Base-by-base conservation (phyloP, 2,329 filamentous ascomycete genomes). In the Rutstroemia sp. region DNA sequence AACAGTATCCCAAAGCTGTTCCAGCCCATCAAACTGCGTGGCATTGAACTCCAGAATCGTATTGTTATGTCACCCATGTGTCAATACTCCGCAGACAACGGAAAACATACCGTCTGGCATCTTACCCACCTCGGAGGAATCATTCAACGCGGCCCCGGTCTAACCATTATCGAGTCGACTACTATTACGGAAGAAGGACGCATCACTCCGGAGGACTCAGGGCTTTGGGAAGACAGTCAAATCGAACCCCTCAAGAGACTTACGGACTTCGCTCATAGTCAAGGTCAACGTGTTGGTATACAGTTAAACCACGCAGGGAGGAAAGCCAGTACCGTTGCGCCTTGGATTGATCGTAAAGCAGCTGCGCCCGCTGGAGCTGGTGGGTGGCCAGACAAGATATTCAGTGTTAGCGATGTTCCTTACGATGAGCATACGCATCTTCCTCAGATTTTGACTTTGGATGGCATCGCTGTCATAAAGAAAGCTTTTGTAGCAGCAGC, bases 161-260 rank as follows among this genome's bases (percentile, higher is more conserved):
- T 95, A n/a, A 75, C 86, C 50, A 81, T 91, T 58, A 77, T 92
- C 57, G 92, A 96, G 73, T 89, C 90, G 25, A 91, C 88, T 0
- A 77, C 84, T 34, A 87, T 95, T 0, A 76, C 81, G 10, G 73
- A 88, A 5, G 83, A 92, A 63, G 91, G 91, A 30, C 82, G 92
- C 55, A 95, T 95, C 74, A 87, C 88, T 0, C 89, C 90, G 1
- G 78, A 92, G 69, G 88, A 92, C 69, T 73, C 75, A 10, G 90
- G 92, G 0, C 73, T 96, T 7, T 96, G 91, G 92, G 78, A 87
- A 60, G 92, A 96, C 70, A 83, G 79, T 38, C 92, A 96, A 70
- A 86, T 92, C 58, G 84, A 79, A 3, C 58, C 58, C 16, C 73
- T 95, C 57, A 80, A 78, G 67, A 79, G 81, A 58, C 79, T 92